Evolutionary conservation across 768 basidiomycete genomes (phyloP), one percentile per base, ranked within the genome.

Genomic region (Megacollybia marginata): DNA sequence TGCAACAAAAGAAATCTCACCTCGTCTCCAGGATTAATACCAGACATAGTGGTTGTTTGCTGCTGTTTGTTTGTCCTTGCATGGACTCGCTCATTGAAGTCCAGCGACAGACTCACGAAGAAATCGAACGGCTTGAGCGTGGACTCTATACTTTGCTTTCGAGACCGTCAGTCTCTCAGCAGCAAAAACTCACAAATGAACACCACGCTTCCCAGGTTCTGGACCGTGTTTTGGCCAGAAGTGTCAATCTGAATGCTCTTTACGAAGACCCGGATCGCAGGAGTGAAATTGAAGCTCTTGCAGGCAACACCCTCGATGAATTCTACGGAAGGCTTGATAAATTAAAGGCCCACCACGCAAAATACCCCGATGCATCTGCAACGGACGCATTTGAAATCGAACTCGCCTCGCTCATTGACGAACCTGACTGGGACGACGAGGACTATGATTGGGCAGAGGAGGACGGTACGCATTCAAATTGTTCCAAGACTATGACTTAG

Each of bases 71-170:
- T 79, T 79, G 68, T 57, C 42, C 36, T 48, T 55, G 52, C 35
- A 96, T 96, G 94, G 92, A 97, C 76, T 93, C 91, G 43, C 73
- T 91, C 59, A 75, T 97, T 62, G 95, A 99, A 69, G 71, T 89
- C n/a, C 89, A 95, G 62, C 83, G 95, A 47, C 92, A 93, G 59
- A 88, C 86, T 11, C 95, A 98, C 69, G 93, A 97, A 69, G 94
- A 97, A 65, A 78, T 92, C 20, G 95, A 99, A 69, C 83, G 88
- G 47, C 88, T 92, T 57, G 88, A 98, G 64, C 77, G 83, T 44
- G 91, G 88, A 9, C 77, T 97, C 15, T 90, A 91, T 50, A 83
- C 83, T 4, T 73, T 96, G 13, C 78, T 98, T 31, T 85, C 90
- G 12, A 74, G 85, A 53, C 79, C 74, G 47, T 70, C 76, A 53